These are phyloP conservation scores for Geotrichum macrosporum DNA, from an alignment of 1,139 yeast genomes.

Conservation along the genomic window DNA sequence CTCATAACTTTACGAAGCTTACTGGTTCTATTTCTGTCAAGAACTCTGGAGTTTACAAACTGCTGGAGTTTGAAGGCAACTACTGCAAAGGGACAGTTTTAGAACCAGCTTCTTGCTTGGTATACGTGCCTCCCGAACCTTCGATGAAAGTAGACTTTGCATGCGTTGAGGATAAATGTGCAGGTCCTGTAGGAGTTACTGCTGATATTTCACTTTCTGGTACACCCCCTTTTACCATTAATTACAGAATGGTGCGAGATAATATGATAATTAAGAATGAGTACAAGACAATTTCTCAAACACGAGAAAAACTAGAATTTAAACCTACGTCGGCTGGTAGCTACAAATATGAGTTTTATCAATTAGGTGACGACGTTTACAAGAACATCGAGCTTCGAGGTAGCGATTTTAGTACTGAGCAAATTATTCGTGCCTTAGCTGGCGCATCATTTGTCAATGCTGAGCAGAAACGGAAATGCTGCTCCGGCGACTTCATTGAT, in stretches of 20 bases:
- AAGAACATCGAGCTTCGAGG: conserved; percentile 30
- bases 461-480: conserved; percentile 35
- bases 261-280: conserved; percentile 26
- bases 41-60: conserved; percentile 59
- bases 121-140: conserved; percentile 49
- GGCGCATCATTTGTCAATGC: conserved; percentile 36
- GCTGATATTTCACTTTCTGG: conserved; percentile 68
- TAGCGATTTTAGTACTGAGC: conserved; percentile 28
- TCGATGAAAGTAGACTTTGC: conserved; percentile 43
- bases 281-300: conserved; percentile 28
- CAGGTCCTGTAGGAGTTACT: conserved; percentile 83
- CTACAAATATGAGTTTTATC: conserved; percentile 65
- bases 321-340: conserved; percentile 79
- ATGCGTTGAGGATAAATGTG: conserved; percentile 73
- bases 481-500: conserved; percentile 46
- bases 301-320: conserved; percentile 56
- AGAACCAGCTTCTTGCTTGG: conserved; percentile 45
- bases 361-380: conserved; percentile 39
- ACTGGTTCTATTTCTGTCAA: conserved; percentile 39
- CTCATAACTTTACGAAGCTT: conserved; percentile 35
- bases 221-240: conserved; percentile 72
- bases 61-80: conserved; percentile 51
- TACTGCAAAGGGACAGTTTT: conserved; percentile 61
- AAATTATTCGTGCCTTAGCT: conserved; percentile 39
- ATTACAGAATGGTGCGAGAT: conserved; percentile 49